Evolutionary conservation across 2,329 filamentous ascomycete genomes (phyloP).

Genomic region (Aspergillus nomiae): DNA sequence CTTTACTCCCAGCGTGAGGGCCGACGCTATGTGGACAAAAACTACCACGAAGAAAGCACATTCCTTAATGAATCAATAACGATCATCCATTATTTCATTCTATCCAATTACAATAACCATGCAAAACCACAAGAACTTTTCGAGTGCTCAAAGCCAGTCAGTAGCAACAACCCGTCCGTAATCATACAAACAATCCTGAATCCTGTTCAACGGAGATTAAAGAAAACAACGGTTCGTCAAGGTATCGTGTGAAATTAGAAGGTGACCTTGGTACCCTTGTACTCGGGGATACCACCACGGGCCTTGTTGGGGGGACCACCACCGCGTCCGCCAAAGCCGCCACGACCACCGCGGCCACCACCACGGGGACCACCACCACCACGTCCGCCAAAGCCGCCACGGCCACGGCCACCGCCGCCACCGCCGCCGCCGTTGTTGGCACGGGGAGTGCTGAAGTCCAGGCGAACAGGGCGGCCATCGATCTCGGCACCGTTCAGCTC

Average conservation of each 20-base stretch:
- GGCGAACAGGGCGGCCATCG: slow-evolving; percentile 72
- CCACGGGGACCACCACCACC: slow-evolving; percentile 55
- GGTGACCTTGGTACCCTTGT: slow-evolving; percentile 78
- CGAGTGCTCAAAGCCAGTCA: slow-evolving; percentile 3
- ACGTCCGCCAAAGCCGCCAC: slow-evolving; percentile 51
- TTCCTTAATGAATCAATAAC: neutral
- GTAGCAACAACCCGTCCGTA: slow-evolving; percentile 7
- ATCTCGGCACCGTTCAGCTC: slow-evolving; percentile 72
- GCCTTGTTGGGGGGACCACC: slow-evolving; percentile 52
- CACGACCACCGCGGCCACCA: slow-evolving; percentile 43
- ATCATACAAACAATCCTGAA: slow-evolving; percentile 12
- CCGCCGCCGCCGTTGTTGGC: slow-evolving; percentile 56
- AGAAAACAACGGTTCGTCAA: slow-evolving; percentile 2
- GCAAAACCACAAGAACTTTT: slow-evolving; percentile 19
- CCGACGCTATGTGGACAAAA: neutral
- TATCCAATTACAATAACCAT: slow-evolving; percentile 1
- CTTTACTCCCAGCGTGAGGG: neutral
- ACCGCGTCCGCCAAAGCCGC: slow-evolving; percentile 46
- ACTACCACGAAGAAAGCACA: neutral
- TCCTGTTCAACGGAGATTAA: neutral
- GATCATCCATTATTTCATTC: slow-evolving; percentile 6
- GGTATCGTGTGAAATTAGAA: slow-evolving; percentile 50
- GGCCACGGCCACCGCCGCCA: slow-evolving; percentile 47
- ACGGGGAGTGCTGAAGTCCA: slow-evolving; percentile 77
- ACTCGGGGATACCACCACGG: slow-evolving; percentile 63